Percentiles rank a stretch among this genome's conserved stretches.
Evolutionary conservation across 192 early-diverging fungal genomes (phyloP).

Genomic region (Linnemannia schmuckeri): DNA sequence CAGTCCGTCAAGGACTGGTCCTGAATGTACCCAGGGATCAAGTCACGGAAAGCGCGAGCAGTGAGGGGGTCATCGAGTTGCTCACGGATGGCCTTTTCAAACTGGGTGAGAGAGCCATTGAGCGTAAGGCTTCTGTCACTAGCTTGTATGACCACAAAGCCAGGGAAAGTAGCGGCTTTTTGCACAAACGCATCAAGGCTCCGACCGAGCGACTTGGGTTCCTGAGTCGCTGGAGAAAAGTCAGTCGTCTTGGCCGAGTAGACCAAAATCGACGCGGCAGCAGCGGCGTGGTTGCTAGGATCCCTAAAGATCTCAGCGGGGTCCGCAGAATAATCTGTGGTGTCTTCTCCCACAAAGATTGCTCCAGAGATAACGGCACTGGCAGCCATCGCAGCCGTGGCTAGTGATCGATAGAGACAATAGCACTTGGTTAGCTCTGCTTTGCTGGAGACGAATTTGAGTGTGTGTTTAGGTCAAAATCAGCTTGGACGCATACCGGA

Average conservation of each 20-base stretch:
- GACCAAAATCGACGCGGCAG: not conserved
- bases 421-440: too few species aligned
- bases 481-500: too few species aligned
- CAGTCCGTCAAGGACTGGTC: not conserved
- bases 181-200: not conserved
- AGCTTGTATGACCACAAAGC: not conserved
- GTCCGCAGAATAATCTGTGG: not conserved
- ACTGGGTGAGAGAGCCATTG: constrained; percentile 1
- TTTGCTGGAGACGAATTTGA: too few species aligned
- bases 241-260: not conserved
- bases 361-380: constrained; percentile 5
- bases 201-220: not conserved
- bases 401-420: not conserved
- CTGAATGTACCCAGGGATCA: not conserved
- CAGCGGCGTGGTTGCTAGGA: not conserved
- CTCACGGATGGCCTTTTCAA: not conserved
- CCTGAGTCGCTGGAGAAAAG: not conserved
- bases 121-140: not conserved
- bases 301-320: not conserved
- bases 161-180: not conserved
- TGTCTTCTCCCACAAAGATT: not conserved
- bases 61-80: not conserved
- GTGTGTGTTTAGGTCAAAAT: too few species aligned
- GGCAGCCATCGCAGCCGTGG: constrained; percentile 2
- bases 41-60: constrained; percentile 5